A percentile compares a stretch with the other conserved stretches of the same genome.
Conservation (phyloP, 169 alveolate species). For the Hammondia hammondi region DNA sequence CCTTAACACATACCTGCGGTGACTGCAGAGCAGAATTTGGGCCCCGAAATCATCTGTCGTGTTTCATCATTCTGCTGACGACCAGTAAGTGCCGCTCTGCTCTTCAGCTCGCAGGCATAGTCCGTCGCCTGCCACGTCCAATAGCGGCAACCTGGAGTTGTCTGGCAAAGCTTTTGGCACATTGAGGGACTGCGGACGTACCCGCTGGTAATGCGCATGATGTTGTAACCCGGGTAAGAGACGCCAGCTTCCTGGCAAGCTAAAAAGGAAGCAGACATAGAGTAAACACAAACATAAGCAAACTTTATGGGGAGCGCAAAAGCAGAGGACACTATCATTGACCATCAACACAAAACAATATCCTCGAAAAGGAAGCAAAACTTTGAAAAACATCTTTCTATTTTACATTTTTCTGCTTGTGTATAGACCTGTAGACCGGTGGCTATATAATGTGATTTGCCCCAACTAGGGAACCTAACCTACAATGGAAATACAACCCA, state of each 20-base stretch:
- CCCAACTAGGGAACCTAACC: no score
- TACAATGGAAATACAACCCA: neutral
- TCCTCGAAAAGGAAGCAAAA: no score
- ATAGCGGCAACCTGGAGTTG: neutral
- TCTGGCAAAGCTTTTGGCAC: neutral
- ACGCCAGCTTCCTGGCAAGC: conserved; percentile 5
- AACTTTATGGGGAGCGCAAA: neutral
- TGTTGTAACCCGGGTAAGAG: neutral
- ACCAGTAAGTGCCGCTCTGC: neutral
- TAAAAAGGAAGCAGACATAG: neutral
- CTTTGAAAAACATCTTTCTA: no score
- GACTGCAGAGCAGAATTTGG: neutral
- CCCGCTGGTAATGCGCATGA: neutral
- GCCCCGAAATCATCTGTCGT: neutral
- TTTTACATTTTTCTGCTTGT: no score
- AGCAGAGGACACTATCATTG: no score
- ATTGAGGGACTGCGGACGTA: neutral
- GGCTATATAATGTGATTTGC: no score
- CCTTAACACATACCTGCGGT: neutral
- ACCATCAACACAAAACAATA: no score
- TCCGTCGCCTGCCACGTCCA: neutral
- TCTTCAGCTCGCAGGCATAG: neutral
- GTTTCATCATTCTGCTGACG: neutral
- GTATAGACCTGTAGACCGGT: no score
- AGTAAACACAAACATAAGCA: neutral